Base-by-base conservation (phyloP, 805 yeast species). In the Zygotorulaspora danielsina region DNA sequence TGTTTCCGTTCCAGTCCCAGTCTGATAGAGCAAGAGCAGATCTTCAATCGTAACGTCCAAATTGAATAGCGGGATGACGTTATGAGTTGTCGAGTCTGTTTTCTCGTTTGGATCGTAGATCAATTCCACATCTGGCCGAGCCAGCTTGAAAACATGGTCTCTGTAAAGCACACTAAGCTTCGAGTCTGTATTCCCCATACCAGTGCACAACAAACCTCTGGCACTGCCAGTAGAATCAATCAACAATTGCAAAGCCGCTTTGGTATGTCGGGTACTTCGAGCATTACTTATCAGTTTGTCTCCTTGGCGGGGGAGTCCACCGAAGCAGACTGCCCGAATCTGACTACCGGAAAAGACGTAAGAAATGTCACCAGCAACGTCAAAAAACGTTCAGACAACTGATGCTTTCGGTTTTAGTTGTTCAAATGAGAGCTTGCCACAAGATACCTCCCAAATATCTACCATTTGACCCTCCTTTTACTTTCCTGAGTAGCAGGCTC, bases 161-260 rank as follows among this genome's bases (percentile, higher is more conserved):
- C 76, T 78, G 59, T 53, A 57, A 8, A 77, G 74, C 38, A 68
- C 66, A 29, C 37, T 46, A 26, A 75, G 64, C 53, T 72, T 81
- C 17, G 89, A 84, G 41, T 84, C 90, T n/a, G 81, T 67, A 21
- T 81, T 74, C 29, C 82, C 88, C 95, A 86, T 86, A 20, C 27
- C 24, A 15, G 18, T 5, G 4, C 18, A n/a, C 31, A 11, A n/a
- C 13, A 24, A 24, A n/a, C 4, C 27, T 24, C 27, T 13, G 12
- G 8, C 27, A 7, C 4, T 13, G 11, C 27, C 12, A 5, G 27
- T 5, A 5, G 4, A 13, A 7, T 5, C 12, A 7, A 13, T 13
- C 27, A 7, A 11, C 13, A 24, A 11, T 13, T 24, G 11, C 8
- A 24, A 24, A 21, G 12, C 11, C 12, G 7, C 27, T 24, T n/a